These are phyloP conservation scores for Penicillium flavigenum DNA, from an alignment of 495 filamentous ascomycete species.

Conservation along the genomic window DNA sequence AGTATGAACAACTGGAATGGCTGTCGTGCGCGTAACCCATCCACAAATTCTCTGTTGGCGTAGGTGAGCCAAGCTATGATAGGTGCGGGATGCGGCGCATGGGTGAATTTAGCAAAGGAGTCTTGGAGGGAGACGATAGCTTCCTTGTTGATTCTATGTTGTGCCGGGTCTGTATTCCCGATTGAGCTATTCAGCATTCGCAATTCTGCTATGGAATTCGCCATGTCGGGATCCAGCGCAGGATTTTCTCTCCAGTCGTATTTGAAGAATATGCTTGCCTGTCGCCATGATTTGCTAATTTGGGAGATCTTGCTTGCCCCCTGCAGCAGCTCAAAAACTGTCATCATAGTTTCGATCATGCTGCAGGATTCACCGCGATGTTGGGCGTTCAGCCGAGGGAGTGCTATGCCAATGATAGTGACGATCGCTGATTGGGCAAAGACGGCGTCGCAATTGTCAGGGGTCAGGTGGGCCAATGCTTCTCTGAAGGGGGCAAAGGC, in stretches of 20 bases:
- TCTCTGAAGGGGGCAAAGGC: constrained; percentile 33
- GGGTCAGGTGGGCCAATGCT: constrained; percentile 30
- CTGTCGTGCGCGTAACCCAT: neutral
- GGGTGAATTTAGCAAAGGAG: constrained; percentile 3
- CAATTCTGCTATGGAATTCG: neutral
- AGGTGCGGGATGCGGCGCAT: neutral
- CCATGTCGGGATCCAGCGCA: constrained; percentile 2
- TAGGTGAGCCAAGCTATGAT: constrained; percentile 9
- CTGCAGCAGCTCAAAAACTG: constrained; percentile 13
- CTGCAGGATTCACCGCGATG: neutral
- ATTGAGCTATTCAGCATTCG: neutral
- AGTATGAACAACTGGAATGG: constrained; percentile 10
- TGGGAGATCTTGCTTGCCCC: constrained; percentile 7
- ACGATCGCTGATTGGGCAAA: constrained; percentile 44
- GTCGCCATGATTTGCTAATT: constrained; percentile 5
- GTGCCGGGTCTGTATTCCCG: neutral
- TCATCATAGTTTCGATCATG: constrained; percentile 11
- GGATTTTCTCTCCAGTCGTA: neutral
- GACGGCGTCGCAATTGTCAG: constrained; percentile 34
- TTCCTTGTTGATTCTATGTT: constrained; percentile 3
- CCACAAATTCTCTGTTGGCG: constrained; percentile 9
- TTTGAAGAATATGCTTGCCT: constrained; percentile 1
- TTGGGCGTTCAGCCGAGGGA: constrained; percentile 26
- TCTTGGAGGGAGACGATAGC: constrained; percentile 4
- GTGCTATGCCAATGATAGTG: constrained; percentile 32